phyloP scores from a whole-genome alignment of 441 rosid species.

The Viola pubescens region DNA sequence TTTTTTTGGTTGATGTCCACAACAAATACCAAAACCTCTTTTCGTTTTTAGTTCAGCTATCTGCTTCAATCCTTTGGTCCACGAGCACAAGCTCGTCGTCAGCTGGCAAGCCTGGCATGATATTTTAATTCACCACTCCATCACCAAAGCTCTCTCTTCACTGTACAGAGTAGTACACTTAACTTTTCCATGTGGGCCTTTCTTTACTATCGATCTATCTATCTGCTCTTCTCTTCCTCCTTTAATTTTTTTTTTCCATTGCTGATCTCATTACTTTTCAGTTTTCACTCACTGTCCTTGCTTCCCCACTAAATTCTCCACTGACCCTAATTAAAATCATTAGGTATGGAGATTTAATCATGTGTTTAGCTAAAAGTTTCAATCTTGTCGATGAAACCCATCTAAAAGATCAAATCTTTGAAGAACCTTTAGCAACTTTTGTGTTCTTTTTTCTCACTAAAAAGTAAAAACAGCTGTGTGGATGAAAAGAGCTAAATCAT shows the following conservation, averaged over 20 bases:
- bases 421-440: background rate
- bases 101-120: no score
- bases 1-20: no score
- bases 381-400: no score
- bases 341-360: no score
- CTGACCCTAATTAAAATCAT: no score
- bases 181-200: conserved; percentile 17
- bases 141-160: conserved; percentile 2
- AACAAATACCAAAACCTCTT: no score
- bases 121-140: no score
- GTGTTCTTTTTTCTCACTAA: background rate
- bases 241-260: conserved; percentile 7
- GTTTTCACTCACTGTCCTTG: background rate
- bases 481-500: conserved; percentile 24
- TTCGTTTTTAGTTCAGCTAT: background rate
- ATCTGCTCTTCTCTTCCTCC: background rate
- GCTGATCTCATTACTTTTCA: conserved; percentile 14
- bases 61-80: background rate
- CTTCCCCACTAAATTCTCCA: no score
- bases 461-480: conserved; percentile 21
- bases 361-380: no score
- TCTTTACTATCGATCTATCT: no score
- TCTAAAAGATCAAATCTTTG: no score
- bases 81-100: no score
- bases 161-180: conserved; percentile 6